Conservation (phyloP, 495 filamentous ascomycete genomes). For the Parathielavia hyrcaniae region DNA sequence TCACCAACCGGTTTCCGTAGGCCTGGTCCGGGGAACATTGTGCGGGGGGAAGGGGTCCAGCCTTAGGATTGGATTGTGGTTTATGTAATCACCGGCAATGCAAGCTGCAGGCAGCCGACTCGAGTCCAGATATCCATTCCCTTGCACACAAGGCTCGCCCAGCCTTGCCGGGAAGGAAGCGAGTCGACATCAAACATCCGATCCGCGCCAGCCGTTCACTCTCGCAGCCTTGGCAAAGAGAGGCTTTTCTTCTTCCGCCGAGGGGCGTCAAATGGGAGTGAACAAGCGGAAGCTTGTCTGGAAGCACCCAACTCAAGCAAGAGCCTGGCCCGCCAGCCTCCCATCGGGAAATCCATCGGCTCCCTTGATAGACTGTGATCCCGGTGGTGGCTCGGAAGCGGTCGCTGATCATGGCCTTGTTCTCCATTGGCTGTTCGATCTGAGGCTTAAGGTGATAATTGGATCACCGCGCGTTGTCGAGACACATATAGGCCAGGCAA, state of each 20-base stretch:
- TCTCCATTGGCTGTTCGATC: conserved; percentile 5
- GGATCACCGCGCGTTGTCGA: background rate
- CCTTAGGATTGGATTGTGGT: too few species aligned
- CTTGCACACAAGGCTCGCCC: background rate
- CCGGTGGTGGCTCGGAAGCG: background rate
- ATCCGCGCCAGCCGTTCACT: background rate
- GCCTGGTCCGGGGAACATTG: too few species aligned
- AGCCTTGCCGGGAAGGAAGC: background rate
- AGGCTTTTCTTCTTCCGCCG: background rate
- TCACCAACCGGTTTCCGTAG: too few species aligned
- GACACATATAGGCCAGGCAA: background rate
- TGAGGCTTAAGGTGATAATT: background rate
- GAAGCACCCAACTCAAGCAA: background rate
- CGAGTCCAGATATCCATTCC: background rate
- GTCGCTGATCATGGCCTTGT: background rate
- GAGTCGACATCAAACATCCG: background rate
- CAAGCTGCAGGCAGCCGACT: too few species aligned
- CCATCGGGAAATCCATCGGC: conserved; percentile 2
- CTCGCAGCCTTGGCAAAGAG: background rate
- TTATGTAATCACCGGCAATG: too few species aligned
- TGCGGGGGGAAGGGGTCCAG: too few species aligned
- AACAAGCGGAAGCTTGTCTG: background rate
- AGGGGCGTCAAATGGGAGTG: background rate
- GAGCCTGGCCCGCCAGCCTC: background rate
- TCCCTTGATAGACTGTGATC: background rate